Evolutionary conservation across 164 flowering plant species (phyloP), one percentile per base, ranked within the genome.

Genomic region (Liquidambar formosana): DNA sequence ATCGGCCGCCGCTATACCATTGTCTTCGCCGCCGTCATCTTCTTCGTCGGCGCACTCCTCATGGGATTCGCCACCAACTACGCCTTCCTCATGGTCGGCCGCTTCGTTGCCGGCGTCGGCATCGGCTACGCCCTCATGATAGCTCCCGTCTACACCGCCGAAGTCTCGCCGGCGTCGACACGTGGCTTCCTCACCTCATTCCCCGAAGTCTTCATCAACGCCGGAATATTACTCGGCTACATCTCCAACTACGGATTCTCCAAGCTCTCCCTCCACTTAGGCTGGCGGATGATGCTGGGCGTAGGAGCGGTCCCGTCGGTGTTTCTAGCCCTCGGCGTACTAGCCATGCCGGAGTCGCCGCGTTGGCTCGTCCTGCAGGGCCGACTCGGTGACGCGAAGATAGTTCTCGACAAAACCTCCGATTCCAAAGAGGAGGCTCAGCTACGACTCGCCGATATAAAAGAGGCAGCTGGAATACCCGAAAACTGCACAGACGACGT

Each of bases 261-360:
- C 0, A 76, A 68, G 66, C 77, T 88, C n/a, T 82, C 88, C 1
- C 26, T 57, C 0, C 57, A 82, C 58, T 51, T 88, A n/a, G 71
- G 84, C 3, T 91, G 97, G 97, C 79, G 97, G 27, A 12, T 88
- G 62, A 91, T 91, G 97, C 84, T 91, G 5, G 94, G 94, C 6
- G 28, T 85, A 0, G 97, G 97, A 0, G 89, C 88, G 0, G 1
- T 91, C n/a, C 93, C 94, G 3, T 75, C 93, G 0, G 77, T 85
- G 4, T 33, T 86, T 5, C 47, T 91, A 0, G 89, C 74, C 10
- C 1, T 82, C 10, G 82, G 72, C 0, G 88, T 85, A 9, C 68
- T 89, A 1, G 60, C 56, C 38, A 89, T 89, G 93, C 94, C 97
- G 5, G 97, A 91, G 81, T 89, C 94, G 1, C 97, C 97, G 0